Base-by-base conservation (phyloP, 208 protist genomes). In the Leishmania turanica region DNA sequence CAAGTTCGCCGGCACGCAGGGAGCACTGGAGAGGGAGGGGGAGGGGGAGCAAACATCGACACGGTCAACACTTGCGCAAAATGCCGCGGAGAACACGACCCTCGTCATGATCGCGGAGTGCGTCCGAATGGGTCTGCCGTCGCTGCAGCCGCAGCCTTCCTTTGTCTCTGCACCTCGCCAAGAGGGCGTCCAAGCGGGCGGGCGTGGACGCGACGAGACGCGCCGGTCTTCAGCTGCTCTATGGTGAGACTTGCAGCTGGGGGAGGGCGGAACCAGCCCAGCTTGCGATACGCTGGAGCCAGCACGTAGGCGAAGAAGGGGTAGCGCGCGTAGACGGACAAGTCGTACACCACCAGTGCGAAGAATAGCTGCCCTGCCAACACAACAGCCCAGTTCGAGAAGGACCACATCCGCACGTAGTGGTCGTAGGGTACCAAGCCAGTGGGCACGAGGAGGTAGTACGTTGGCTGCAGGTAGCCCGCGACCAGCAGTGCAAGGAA, bases 261-360 rank as follows among this genome's bases (percentile, higher is more conserved):
- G 19, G 77, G 54, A 4, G 87, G 80, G 2, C 86, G 85, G n/a
- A 87, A 69, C 83, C 79, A 88, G 19, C 87, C 85, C 78, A 89
- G 66, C 78, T 82, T 84, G 24, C 93, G 91, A 72, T 91, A 96
- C 2, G 82, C 17, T n/a, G 93, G 93, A 1, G 90, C 93, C 37
- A 96, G 70, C 2, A 94, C 78, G 51, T 92, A 75, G 24, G 90
- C 87, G 65, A 96, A 96, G 45, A 93, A 82, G 0, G 93, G 93
- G 71, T 95, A 95, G 6, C 93, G 93, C 45, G 95, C 69, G 56
- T 96, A 96, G 27, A 94, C 91, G 0, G 89, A 92, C 56, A 95
- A 64, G 78, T 96, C 93, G 82, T 96, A 96, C 51, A 96, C 80
- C 37, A 94, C 66, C 27, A 96, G 31, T 53, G 88, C 91, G 31